Evolutionary conservation across 2,329 filamentous ascomycete species (phyloP).

Genomic region (Talaromyces sp.): DNA sequence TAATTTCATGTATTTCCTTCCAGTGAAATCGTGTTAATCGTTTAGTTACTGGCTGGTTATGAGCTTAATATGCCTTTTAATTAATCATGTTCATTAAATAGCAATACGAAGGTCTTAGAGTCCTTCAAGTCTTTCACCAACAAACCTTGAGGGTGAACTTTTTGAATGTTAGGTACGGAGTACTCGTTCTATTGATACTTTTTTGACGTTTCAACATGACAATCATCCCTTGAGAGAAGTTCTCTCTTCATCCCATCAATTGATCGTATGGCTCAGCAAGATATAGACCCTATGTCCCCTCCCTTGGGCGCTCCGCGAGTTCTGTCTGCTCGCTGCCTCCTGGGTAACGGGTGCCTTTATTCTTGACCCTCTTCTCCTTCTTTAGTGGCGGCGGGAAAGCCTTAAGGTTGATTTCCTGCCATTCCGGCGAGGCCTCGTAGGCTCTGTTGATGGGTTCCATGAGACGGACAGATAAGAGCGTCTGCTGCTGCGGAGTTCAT

Average conservation of each 20-base stretch:
- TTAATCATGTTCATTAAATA: not conserved
- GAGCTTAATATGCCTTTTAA: not conserved
- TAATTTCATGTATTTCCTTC: not conserved
- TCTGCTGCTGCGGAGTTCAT: conserved; percentile 78
- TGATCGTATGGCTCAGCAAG: not conserved
- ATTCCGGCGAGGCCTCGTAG: conserved; percentile 70
- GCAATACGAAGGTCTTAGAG: not conserved
- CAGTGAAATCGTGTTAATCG: not conserved
- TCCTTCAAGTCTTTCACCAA: not conserved
- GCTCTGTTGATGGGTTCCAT: conserved; percentile 74
- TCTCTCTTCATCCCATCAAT: no score
- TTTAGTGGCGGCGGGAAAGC: conserved; percentile 81
- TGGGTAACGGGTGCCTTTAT: conserved; percentile 68
- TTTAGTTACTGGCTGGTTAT: not conserved
- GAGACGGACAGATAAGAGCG: conserved; percentile 66
- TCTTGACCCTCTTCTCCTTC: conserved; percentile 71
- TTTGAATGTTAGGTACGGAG: not conserved
- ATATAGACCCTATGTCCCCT: not conserved
- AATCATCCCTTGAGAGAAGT: not conserved
- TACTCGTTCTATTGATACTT: conserved; percentile 1
- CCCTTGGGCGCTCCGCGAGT: not conserved
- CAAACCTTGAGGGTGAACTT: no score
- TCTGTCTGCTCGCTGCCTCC: not conserved
- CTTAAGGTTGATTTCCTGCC: conserved; percentile 72
- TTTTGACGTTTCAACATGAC: not conserved